Conservation (phyloP, 2,329 filamentous ascomycete genomes). For the Fusarium humuli region DNA sequence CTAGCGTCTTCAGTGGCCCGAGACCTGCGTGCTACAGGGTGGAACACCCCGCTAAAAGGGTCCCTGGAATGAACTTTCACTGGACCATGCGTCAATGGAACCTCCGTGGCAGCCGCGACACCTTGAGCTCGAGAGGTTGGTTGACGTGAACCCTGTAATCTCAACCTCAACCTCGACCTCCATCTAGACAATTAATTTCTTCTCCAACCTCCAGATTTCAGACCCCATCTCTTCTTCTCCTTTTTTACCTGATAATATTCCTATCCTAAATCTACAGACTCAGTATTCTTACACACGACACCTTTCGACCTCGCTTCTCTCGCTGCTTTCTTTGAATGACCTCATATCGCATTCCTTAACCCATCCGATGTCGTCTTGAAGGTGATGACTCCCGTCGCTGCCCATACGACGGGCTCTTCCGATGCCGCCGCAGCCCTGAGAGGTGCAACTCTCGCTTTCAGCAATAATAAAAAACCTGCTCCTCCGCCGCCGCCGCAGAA, state of each 20-base stretch:
- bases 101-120: conserved; percentile 32
- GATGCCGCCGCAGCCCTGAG: conserved; percentile 61
- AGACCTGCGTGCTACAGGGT: conserved; percentile 27
- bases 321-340: conserved; percentile 23
- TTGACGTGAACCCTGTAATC: conserved; percentile 19
- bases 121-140: conserved; percentile 5
- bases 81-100: conserved; percentile 4
- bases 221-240: conserved; percentile 5
- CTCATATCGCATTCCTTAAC: conserved; percentile 23
- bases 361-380: conserved; percentile 34
- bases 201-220: not conserved
- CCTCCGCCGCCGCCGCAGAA: conserved; percentile 40
- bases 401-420: conserved; percentile 47
- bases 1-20: conserved; percentile 24
- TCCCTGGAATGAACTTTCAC: conserved; percentile 25
- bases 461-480: conserved; percentile 51
- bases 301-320: not conserved
- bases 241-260: not conserved
- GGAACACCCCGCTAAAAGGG: conserved; percentile 27
- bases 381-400: conserved; percentile 53
- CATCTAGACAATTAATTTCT: conserved; percentile 12
- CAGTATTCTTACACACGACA: not conserved
- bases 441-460: conserved; percentile 68
- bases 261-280: not conserved
- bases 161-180: conserved; percentile 1